phyloP scores from a whole-genome alignment of 805 yeast species.

The Metschnikowia chrysomelidarum region DNA sequence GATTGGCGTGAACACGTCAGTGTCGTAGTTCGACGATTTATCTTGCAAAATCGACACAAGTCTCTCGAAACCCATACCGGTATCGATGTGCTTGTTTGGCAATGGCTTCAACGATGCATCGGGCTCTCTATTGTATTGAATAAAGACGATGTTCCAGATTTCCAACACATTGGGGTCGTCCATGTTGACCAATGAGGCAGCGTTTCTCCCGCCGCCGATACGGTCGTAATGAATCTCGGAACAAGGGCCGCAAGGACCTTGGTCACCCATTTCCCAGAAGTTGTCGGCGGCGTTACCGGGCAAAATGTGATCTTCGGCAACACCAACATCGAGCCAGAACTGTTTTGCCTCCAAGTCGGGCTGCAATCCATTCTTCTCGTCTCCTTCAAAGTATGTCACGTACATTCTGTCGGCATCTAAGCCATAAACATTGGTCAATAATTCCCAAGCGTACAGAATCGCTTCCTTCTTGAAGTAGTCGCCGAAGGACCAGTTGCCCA shows the following conservation, averaged over 20 bases:
- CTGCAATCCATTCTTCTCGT: conserved; percentile 71
- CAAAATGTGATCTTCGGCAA: conserved; percentile 84
- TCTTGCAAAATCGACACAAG: conserved; percentile 91
- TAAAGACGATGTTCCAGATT: conserved; percentile 97
- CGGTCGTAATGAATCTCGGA: conserved; percentile 97
- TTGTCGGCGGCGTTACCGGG: conserved; percentile 91
- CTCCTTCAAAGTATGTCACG: conserved; percentile 97
- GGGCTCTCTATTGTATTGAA: conserved; percentile 93
- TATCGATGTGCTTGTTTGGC: conserved; percentile 95
- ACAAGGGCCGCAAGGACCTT: conserved; percentile 99
- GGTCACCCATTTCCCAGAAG: conserved; percentile 99
- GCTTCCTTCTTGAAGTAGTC: conserved; percentile 98
- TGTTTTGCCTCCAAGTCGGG: conserved; percentile 94
- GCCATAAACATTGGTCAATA: conserved; percentile 82
- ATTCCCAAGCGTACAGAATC: conserved; percentile 83
- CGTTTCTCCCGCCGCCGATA: conserved; percentile 98
- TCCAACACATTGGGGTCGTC: conserved; percentile 98
- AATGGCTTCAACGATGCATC: conserved; percentile 75
- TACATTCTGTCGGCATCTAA: conserved; percentile 77
- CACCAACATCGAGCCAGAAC: conserved; percentile 85
- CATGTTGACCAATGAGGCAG: conserved; percentile 82
- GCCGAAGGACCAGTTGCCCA: conserved; percentile 99
- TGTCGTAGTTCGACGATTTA: conserved; percentile 91
- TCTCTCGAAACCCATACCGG: conserved; percentile 99
- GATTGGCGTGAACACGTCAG: conserved; percentile 92